Base-by-base conservation (phyloP, 768 basidiomycete genomes). In the Glaciozyma antarctica region DNA sequence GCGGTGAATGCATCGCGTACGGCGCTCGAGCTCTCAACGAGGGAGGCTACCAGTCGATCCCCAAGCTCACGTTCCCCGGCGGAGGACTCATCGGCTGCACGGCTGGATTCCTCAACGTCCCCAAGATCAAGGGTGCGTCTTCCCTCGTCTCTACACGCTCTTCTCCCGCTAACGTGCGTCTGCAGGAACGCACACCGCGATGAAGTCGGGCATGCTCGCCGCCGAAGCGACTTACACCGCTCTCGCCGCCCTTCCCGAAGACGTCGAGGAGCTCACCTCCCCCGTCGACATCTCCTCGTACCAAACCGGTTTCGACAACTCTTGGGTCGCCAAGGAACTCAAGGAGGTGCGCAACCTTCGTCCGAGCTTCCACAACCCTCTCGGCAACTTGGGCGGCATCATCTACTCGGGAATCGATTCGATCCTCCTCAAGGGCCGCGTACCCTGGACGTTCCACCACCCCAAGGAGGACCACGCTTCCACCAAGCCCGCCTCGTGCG, bases 181-280 rank as follows among this genome's bases (percentile, higher is more conserved):
- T 22, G 28, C 48, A 70, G 69, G 70, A 32, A 94, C 93, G 0
- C 95, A 98, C 75, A 98, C 93, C 65, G 92, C 94, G 4, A 98
- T 99, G 95, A 93, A 98, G 81, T 90, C 87, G 45, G 95, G 95
- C 34, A 97, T 97, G 87, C 81, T 98, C 24, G 94, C 92, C 34
- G 94, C 90, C 1, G 93, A 99, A 75, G 82, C 88, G 0, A 89
- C 89, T 0, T 91, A 81, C 70, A 81, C 84, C 8, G 82, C 82
- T 6, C 77, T 94, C 58, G 77, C 78, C 10, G 57, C 55, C 16
- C 53, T 62, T 16, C 58, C 72, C 30, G 66, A 66, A 34, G 65
- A 65, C 26, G 73, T 73, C 19, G 76, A 75, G 32, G 45, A n/a
- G 47, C 26, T 15, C 64, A 68, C 26, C 72, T 78, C 80, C 1